These are phyloP conservation scores for Paxillus ammoniavirescens DNA, from an alignment of 768 basidiomycete genomes.

Conservation along the genomic window DNA sequence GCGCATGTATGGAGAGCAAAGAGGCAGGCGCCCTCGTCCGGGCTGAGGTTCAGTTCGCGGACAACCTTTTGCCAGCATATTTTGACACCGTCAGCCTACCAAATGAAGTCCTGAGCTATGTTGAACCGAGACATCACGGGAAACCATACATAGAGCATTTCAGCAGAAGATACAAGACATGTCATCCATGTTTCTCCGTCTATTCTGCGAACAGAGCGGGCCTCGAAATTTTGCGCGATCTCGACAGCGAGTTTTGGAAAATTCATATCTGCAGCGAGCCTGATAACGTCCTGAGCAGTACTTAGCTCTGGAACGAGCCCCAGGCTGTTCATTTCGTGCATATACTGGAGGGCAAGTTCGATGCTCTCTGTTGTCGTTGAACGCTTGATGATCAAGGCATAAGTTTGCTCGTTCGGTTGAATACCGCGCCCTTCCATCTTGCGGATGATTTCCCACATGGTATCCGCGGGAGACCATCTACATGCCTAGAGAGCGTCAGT, in stretches of 20 bases:
- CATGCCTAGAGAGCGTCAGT: slow-evolving; percentile 43
- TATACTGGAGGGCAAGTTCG: slow-evolving; percentile 61
- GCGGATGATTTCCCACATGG: slow-evolving; percentile 50
- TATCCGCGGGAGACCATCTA: slow-evolving; percentile 33
- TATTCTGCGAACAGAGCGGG: slow-evolving; percentile 49
- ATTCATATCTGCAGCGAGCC: slow-evolving; percentile 50
- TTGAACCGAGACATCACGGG: not conserved
- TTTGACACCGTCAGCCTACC: slow-evolving; percentile 64
- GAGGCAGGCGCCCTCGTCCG: slow-evolving; percentile 74
- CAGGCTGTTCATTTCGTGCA: slow-evolving; percentile 55
- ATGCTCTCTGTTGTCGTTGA: slow-evolving; percentile 48
- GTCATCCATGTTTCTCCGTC: slow-evolving; percentile 59
- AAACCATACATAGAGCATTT: slow-evolving; percentile 62
- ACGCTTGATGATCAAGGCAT: slow-evolving; percentile 50
- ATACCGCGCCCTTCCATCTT: slow-evolving; percentile 53
- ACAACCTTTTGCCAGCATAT: slow-evolving; percentile 62
- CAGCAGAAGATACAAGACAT: slow-evolving; percentile 64
- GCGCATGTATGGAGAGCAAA: slow-evolving; percentile 72
- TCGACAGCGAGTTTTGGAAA: slow-evolving; percentile 71
- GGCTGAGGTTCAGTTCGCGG: slow-evolving; percentile 48
- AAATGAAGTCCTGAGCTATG: slow-evolving; percentile 1
- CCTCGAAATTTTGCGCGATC: slow-evolving; percentile 61
- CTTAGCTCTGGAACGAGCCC: slow-evolving; percentile 50
- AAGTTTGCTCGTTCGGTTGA: slow-evolving; percentile 51
- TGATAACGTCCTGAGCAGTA: slow-evolving; percentile 52